Base-by-base conservation (phyloP, 2,329 filamentous ascomycete genomes). In the Fusarium albosuccineum region DNA sequence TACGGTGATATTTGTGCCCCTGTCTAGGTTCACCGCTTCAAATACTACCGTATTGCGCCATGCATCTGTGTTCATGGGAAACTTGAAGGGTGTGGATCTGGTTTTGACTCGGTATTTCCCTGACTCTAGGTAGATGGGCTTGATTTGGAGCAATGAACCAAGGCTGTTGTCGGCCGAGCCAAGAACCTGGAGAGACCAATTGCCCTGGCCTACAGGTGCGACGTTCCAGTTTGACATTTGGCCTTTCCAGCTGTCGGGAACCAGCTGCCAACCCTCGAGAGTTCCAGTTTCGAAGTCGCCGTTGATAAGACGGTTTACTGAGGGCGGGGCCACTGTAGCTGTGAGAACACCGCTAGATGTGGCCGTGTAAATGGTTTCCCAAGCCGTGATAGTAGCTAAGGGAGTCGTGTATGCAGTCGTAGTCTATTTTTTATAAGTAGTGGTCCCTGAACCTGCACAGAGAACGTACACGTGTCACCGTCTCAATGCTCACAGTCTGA, bases 361-460 rank as follows among this genome's bases (percentile, higher is more conserved):
- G 10, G 37, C 63, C n/a, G 60, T 66, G 22, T 46, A 48, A 42
- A 66, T 17, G 14, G 60, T 66, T 29, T 22, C 10, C 63, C 60
- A 66, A n/a, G 14, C 34, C 6, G 63, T 66, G 2, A 51, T n/a
- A n/a, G 56, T 60, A 1, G 41, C 56, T 17, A 22, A 48, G 17
- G 60, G 52, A 11, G 63, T 64, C 10, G 16, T 57, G 16, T 49
- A 60, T 6, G 16, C 33, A 8, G 42, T 57, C 34, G 4, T 33
- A 4, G 51, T 66, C 62, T 66, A 26, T 10, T 5, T 46, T 27
- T 11, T 14, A 36, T 40, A 7, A 58, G 34, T 36, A n/a, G 11
- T 10, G 6, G 10, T 10, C 10, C 9, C 5, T 11, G 8, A 16
- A 17, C 26, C 6, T 33, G 6, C 4, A 9, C 9, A 33, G 51